Percentiles rank a stretch among this genome's conserved stretches.
Conservation (phyloP, 2,329 filamentous ascomycete species). For the Fusarium keratoplasticum region DNA sequence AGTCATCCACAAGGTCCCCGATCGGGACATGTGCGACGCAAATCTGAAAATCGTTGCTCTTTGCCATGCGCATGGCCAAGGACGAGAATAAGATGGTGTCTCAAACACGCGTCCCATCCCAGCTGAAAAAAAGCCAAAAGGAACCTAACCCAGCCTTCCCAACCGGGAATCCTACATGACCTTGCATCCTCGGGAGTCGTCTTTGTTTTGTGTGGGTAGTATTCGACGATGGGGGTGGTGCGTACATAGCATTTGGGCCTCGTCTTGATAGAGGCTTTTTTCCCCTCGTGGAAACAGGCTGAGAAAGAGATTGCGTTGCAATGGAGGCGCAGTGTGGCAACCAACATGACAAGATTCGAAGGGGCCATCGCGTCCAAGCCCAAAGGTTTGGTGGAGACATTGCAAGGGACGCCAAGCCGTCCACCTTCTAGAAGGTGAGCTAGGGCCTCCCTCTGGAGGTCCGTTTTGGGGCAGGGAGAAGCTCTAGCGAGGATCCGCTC, state of each 20-base stretch:
- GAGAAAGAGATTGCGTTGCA: constrained; percentile 39
- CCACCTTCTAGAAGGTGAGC: constrained; percentile 39
- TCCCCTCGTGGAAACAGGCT: not conserved
- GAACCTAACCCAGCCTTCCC: constrained; percentile 3
- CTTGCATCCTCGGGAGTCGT: constrained; percentile 8
- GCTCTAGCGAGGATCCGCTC: not conserved
- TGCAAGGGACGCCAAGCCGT: constrained; percentile 3
- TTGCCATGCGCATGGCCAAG: constrained; percentile 24
- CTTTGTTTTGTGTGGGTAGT: constrained; percentile 6
- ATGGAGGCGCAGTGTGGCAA: constrained; percentile 38
- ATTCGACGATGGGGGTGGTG: constrained; percentile 4
- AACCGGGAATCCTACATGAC: constrained; percentile 27
- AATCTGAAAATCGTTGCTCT: constrained; percentile 32
- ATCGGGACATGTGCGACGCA: constrained; percentile 5
- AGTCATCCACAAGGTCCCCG: constrained; percentile 4
- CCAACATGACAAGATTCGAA: constrained; percentile 14
- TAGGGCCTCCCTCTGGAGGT: not conserved
- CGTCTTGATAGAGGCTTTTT: constrained; percentile 9
- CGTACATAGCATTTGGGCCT: not conserved
- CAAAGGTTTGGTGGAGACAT: not conserved
- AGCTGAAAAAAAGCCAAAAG: constrained; percentile 36
- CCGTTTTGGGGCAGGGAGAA: not conserved
- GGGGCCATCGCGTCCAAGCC: constrained; percentile 3
- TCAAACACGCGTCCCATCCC: constrained; percentile 30
- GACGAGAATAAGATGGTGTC: constrained; percentile 27